Evolutionary conservation across 805 yeast genomes (phyloP).

Genomic region (Barnettozyma botsteinii): DNA sequence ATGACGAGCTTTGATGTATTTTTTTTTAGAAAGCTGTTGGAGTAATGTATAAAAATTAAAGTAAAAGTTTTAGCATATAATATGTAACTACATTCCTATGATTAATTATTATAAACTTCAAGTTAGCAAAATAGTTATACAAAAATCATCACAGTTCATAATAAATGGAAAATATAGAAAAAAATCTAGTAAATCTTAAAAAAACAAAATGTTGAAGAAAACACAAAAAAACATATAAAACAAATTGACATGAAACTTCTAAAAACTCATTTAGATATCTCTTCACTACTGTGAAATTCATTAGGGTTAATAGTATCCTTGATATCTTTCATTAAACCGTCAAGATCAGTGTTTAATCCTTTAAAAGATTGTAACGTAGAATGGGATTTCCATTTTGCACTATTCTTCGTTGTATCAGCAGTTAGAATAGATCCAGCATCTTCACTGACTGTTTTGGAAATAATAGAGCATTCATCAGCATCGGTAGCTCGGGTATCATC

Average conservation of each 20-base stretch:
- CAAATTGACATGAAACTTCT: not conserved
- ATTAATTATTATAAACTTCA: no score
- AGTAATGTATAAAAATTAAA: no score
- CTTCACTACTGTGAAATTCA: constrained; percentile 5
- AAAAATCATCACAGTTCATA: no score
- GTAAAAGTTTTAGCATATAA: no score
- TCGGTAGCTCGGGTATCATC: constrained; percentile 2
- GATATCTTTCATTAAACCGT: constrained; percentile 22
- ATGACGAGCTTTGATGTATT: constrained; percentile 14
- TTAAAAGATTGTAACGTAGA: not conserved
- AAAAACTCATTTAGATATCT: not conserved
- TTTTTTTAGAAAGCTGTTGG: no score
- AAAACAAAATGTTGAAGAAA: not conserved
- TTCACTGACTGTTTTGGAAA: not conserved
- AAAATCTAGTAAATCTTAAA: not conserved
- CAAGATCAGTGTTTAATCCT: constrained; percentile 10
- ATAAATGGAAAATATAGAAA: not conserved
- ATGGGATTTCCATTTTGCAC: not conserved
- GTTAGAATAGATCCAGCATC: constrained; percentile 7
- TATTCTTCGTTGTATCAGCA: constrained; percentile 14
- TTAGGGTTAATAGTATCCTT: constrained; percentile 16
- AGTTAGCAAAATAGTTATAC: no score
- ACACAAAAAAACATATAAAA: not conserved
- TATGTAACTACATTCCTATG: no score
- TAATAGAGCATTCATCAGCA: not conserved